phyloP scores from a whole-genome alignment of 1,139 yeast species.

The Candida labiduridarum region DNA sequence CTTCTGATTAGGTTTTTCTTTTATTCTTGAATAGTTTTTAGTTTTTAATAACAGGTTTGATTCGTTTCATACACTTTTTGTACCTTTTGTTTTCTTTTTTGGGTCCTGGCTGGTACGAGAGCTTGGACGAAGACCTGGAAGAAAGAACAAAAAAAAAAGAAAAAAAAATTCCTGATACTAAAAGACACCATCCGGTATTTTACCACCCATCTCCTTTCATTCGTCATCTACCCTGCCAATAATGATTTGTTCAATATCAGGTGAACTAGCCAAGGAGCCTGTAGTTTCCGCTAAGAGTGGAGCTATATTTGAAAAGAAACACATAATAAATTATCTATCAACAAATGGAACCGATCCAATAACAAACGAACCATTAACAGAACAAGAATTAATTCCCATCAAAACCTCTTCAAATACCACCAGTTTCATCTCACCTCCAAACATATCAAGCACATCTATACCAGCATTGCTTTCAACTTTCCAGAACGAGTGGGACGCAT shows the following conservation, averaged over 20 bases:
- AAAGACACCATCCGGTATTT: too few species aligned
- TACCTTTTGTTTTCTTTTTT: neutral
- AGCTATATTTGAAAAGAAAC: constrained; percentile 65
- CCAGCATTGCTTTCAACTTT: constrained; percentile 75
- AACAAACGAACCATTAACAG: constrained; percentile 57
- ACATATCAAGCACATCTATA: constrained; percentile 62
- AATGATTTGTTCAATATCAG: constrained; percentile 50
- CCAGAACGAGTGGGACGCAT: constrained; percentile 90
- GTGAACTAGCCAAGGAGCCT: constrained; percentile 66
- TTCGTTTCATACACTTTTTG: neutral
- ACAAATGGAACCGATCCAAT: constrained; percentile 79
- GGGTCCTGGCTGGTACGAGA: neutral
- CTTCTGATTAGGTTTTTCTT: too few species aligned
- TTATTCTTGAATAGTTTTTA: neutral
- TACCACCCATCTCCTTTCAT: neutral
- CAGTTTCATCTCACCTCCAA: constrained; percentile 41
- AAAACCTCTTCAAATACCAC: constrained; percentile 18
- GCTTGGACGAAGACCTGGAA: neutral
- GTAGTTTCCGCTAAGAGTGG: constrained; percentile 80
- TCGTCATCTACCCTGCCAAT: neutral
- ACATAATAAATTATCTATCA: constrained; percentile 63
- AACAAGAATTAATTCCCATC: constrained; percentile 61
- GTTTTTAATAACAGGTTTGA: neutral
- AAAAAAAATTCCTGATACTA: neutral
- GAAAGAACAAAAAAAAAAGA: neutral